phyloP scores from a whole-genome alignment of 129 eudicot genomes.

The Lactuca saligna region DNA sequence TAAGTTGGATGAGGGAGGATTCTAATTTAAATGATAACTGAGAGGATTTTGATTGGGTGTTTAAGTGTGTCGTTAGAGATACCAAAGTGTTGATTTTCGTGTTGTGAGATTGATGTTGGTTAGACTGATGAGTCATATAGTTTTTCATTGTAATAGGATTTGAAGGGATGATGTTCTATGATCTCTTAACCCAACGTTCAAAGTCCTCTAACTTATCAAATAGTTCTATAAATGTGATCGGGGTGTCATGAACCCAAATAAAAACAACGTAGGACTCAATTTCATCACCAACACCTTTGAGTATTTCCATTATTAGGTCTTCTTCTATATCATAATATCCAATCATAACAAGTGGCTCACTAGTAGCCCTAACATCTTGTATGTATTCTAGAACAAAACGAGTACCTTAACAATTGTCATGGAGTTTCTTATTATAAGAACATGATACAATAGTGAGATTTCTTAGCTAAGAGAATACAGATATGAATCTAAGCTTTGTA shows the following conservation, averaged over 20 bases:
- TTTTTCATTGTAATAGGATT: neutral
- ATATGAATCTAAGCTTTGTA: neutral
- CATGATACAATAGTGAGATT: constrained; percentile 9
- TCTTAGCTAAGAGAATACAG: neutral
- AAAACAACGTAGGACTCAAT: neutral
- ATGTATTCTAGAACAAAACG: neutral
- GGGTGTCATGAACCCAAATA: neutral
- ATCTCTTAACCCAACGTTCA: constrained; percentile 11
- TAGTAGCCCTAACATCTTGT: constrained; percentile 15
- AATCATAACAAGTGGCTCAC: constrained; percentile 12
- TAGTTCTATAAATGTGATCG: constrained; percentile 4
- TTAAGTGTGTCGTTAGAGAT: neutral
- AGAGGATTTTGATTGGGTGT: neutral
- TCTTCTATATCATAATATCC: neutral
- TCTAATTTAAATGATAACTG: neutral
- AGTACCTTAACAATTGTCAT: neutral
- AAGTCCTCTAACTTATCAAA: constrained; percentile 9
- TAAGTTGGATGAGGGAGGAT: neutral
- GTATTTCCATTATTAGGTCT: constrained; percentile 9
- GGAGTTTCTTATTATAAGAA: constrained; percentile 2
- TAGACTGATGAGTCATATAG: neutral
- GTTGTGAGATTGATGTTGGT: neutral
- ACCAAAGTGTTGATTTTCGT: neutral
- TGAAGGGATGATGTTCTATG: neutral
- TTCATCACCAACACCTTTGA: constrained; percentile 11